Conservation (phyloP, 2,329 filamentous ascomycete genomes). For the Fusarium xyrophilum region DNA sequence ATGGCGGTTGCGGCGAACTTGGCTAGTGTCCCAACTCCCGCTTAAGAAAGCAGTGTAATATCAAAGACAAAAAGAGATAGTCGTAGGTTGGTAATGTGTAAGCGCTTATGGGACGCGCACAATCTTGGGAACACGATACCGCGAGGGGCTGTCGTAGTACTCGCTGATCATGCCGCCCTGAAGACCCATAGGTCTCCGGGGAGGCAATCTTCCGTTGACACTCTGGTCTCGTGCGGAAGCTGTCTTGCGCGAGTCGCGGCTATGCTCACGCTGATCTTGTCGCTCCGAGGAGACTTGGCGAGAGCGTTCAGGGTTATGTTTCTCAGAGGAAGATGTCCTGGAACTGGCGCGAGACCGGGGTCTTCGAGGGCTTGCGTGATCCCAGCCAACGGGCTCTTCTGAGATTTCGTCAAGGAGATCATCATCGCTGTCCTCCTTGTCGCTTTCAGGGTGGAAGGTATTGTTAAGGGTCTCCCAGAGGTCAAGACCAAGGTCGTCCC, state of each 20-base stretch:
- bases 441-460: slow-evolving; percentile 12
- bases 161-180: slow-evolving; percentile 35
- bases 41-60: neutral
- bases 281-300: slow-evolving; percentile 27
- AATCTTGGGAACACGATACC: slow-evolving; percentile 34
- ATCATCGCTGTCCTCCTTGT: slow-evolving; percentile 19
- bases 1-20: slow-evolving; percentile 17
- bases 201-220: slow-evolving; percentile 7
- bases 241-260: slow-evolving; percentile 23
- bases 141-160: slow-evolving; percentile 36
- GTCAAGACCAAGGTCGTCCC: slow-evolving; percentile 48
- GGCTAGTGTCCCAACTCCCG: slow-evolving; percentile 12
- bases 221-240: slow-evolving; percentile 15
- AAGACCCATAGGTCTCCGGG: slow-evolving; percentile 18
- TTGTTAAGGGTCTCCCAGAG: slow-evolving; percentile 45
- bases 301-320: slow-evolving; percentile 18
- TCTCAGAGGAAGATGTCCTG: slow-evolving; percentile 26
- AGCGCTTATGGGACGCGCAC: slow-evolving; percentile 28
- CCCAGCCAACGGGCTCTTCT: slow-evolving; percentile 27
- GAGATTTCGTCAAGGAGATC: slow-evolving; percentile 26
- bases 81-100: neutral
- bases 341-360: slow-evolving; percentile 31
- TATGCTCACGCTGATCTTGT: slow-evolving; percentile 25
- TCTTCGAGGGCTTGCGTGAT: slow-evolving; percentile 14
- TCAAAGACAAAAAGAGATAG: slow-evolving; percentile 9